Percentiles rank a stretch among this genome's conserved stretches.
phyloP scores from a whole-genome alignment of 2,329 filamentous ascomycete species.

The Colletotrichum trifolii region DNA sequence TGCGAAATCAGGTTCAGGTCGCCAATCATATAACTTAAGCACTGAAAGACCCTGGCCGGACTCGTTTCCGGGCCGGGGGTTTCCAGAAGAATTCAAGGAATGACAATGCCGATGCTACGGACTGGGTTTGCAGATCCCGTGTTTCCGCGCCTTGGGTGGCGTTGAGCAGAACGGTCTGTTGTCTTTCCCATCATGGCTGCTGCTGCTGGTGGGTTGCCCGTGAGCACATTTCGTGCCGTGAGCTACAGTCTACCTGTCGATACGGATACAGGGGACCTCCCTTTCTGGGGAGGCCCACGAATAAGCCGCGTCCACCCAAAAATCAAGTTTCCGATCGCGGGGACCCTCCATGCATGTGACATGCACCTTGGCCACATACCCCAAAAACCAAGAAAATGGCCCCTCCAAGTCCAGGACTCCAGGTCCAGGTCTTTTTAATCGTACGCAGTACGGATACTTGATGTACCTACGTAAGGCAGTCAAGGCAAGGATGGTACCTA shows the following conservation, averaged over 20 bases:
- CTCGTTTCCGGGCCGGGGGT: background rate
- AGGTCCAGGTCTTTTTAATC: no score
- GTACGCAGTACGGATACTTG: no score
- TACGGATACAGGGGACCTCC: constrained; percentile 30
- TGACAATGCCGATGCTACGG: constrained; percentile 13
- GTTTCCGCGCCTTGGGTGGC: no score
- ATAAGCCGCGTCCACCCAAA: constrained; percentile 18
- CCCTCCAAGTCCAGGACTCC: background rate
- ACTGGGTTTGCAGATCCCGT: constrained; percentile 5
- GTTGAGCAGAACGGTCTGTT: no score
- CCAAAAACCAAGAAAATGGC: constrained; percentile 36
- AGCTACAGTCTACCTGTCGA: constrained; percentile 3
- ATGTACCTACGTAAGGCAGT: no score
- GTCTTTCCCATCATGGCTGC: no score
- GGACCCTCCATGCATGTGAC: constrained; percentile 35
- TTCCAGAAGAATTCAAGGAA: constrained; percentile 12
- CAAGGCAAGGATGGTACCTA: no score
- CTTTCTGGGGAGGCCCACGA: constrained; percentile 19
- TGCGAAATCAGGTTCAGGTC: constrained; percentile 2
- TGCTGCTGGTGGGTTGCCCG: no score
- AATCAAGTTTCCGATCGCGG: constrained; percentile 33
- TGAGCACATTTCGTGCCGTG: no score
- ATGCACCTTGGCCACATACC: constrained; percentile 33
- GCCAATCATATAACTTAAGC: constrained; percentile 9
- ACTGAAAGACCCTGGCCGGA: no score